These are phyloP conservation scores for Parastagonospora nodorum DNA, from an alignment of 2,329 filamentous ascomycete species.

Conservation along the genomic window DNA sequence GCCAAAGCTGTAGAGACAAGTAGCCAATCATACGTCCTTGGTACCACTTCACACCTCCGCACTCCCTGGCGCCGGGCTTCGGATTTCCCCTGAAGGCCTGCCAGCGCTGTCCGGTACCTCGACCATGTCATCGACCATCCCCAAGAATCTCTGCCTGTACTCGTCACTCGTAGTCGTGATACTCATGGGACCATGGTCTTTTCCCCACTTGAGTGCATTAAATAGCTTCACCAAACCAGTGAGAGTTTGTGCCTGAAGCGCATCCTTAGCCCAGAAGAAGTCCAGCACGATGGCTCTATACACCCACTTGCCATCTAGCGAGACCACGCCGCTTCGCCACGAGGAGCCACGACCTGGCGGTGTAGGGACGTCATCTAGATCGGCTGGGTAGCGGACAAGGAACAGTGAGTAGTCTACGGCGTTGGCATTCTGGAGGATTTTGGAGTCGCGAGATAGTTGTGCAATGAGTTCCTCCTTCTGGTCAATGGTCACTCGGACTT, in stretches of 20 bases:
- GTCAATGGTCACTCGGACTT: conserved; percentile 61
- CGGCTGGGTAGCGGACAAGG: conserved; percentile 62
- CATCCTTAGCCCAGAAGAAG: conserved; percentile 81
- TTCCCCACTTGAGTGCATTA: conserved; percentile 60
- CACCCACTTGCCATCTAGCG: conserved; percentile 67
- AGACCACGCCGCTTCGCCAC: conserved; percentile 68
- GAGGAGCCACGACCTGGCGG: conserved; percentile 42
- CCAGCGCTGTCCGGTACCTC: conserved; percentile 42
- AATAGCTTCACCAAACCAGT: conserved; percentile 68
- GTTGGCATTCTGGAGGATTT: conserved; percentile 65
- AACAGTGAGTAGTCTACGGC: conserved; percentile 79
- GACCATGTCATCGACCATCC: conserved; percentile 54
- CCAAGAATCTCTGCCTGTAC: conserved; percentile 64
- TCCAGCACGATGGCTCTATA: conserved; percentile 72
- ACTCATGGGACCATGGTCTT: conserved; percentile 71
- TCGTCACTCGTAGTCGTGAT: conserved; percentile 73
- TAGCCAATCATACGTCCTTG: background rate
- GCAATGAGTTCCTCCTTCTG: conserved; percentile 62
- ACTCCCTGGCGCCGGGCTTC: conserved; percentile 16
- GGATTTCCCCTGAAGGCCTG: conserved; percentile 35
- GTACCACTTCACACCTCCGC: conserved; percentile 7
- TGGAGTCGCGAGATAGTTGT: conserved; percentile 65
- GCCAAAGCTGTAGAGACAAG: no score
- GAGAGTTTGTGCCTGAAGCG: conserved; percentile 67
- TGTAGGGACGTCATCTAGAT: conserved; percentile 37